These are phyloP conservation scores for Pestalotiopsis sp. DNA, from an alignment of 2,329 filamentous ascomycete genomes.

Conservation along the genomic window DNA sequence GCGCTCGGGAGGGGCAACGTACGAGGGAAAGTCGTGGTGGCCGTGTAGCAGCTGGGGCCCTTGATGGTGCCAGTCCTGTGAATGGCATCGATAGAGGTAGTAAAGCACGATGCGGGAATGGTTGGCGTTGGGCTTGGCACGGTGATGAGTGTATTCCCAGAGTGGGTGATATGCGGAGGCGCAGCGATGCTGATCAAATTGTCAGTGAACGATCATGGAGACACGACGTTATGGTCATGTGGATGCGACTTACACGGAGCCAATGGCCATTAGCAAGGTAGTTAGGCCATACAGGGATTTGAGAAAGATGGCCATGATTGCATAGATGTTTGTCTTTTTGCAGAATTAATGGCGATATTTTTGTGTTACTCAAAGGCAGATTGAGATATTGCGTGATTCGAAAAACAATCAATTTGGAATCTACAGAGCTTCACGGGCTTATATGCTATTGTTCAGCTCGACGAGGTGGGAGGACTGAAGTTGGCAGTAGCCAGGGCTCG, in stretches of 20 bases:
- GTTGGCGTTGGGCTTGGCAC: not conserved
- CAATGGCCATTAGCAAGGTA: not conserved
- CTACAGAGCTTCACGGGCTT: not conserved
- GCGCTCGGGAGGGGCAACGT: not conserved
- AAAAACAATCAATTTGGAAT: not conserved
- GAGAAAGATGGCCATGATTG: not conserved
- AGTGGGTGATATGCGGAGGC: not conserved
- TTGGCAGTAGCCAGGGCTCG: not conserved
- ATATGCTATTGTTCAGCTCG: not conserved
- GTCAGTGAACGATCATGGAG: not conserved
- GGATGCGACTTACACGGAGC: not conserved
- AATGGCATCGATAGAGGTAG: not conserved
- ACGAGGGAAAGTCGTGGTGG: not conserved
- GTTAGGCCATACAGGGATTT: not conserved
- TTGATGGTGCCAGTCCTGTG: not conserved
- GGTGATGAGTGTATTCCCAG: not conserved
- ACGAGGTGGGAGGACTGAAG: not conserved
- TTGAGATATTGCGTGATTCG: not conserved
- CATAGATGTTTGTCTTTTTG: not conserved
- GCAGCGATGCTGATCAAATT: not conserved
- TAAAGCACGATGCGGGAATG: not conserved
- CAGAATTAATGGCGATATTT: not conserved
- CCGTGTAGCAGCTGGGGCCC: not conserved
- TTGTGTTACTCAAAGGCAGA: not conserved
- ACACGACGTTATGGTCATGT: not conserved